Base-by-base conservation (phyloP, 73 alveolate species). In the Symbiodinium natans region DNA sequence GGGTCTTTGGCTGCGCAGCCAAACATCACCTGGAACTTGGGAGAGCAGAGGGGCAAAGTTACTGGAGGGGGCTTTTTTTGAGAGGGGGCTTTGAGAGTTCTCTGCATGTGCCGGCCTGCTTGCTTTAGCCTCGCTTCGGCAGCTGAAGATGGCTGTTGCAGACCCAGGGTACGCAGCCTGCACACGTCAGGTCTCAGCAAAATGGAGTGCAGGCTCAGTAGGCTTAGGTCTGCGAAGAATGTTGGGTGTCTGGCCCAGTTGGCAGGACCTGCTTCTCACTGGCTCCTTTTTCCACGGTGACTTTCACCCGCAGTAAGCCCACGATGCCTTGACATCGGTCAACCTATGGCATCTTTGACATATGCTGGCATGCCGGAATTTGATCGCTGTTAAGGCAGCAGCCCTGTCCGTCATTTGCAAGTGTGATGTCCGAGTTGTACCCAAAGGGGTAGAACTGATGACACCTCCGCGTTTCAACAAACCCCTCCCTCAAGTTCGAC, bases 371-470 rank as follows among this genome's bases (percentile, higher is more conserved):
- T 21, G 77, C 31, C 31, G 39, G 34, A 25, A 63, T 21, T 11
- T 63, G 34, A 63, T 11, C 34, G 36, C 10, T 13, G 29, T 34
- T 63, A 27, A 71, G 92, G 41, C 48, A 41, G 23, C 31, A 23
- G 80, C 97, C 97, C 46, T 90, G 97, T 19, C 97, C 97, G 17
- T 90, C 97, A 34, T 83, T 90, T 46, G 80, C 77, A 40, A 90
- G 41, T 40, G 97, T 71, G 89, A 90, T 13, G 54, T 90, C 97
- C 31, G 97, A 90, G 89, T 90, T 90, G 97, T 71, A 90, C 7
- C 97, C 97, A 41, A 90, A 90, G 23, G 97, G 97, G 54, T 59
- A 90, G 88, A 90, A 90, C 97, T 90, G 97, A 29, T 90, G 97
- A 59, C 97, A 90, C 97, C 97, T 90, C 15, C 82, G 34, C 42